Base-by-base conservation (phyloP, 1,139 yeast species). In the Geotrichum histeridarum region DNA sequence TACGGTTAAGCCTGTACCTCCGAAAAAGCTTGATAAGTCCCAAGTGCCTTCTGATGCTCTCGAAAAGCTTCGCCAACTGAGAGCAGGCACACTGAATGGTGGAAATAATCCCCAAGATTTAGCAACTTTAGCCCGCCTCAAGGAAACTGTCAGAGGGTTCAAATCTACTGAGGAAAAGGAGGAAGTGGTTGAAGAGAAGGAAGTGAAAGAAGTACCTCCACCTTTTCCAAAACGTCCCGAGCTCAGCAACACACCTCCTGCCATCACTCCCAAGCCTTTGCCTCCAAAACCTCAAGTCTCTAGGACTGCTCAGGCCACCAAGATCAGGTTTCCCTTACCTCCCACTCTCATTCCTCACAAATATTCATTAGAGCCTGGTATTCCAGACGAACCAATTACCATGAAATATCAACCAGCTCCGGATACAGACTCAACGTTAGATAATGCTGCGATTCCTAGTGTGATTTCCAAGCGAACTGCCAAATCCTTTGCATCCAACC, bases 11-110 rank as follows among this genome's bases (percentile, higher is more conserved):
- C 58, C 58, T 11, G 31, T 48, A 6, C 52, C 53, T 11, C 59
- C 57, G 9, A 44, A 53, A 27, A 48, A 48, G 30, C 50, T 37
- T 4, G 52, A 53, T 9, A 27, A 27, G 6, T n/a, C 30, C 31
- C 22, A 14, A 15, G 32, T 36, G 11, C 46, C 53, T 8, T 43
- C 53, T 6, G 64, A 64, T 33, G 67, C 66, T 2, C 38, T 62
- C 37, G 66, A 63, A 32, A 57, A 59, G 30, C 58, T 65, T 27
- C 56, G 60, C 15, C 57, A 56, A n/a, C 53, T 66, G 44, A 51
- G 68, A 33, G 59, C 67, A n/a, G 52, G 62, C 1, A 55, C 60
- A 22, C 22, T 31, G 14, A 37, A 48, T 8, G 17, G 8, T 37
- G 22, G 17, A 6, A 36, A 18, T 9, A n/a, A 45, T 14, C 8